Conservation (phyloP, 129 eudicot species). For the Silybum marianum region DNA sequence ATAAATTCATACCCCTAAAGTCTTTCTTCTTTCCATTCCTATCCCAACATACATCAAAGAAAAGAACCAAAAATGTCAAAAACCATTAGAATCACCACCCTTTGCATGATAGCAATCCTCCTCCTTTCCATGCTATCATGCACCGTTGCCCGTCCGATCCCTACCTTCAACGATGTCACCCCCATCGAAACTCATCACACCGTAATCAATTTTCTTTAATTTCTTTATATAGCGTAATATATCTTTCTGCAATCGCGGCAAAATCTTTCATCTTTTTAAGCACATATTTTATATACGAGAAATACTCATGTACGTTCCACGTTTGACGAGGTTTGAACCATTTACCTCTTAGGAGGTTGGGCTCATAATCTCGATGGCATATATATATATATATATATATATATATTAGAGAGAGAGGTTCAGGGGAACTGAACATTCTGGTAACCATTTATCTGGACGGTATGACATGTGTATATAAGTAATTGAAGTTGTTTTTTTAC, state of each 20-base stretch:
- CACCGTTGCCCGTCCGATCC: slow-evolving; percentile 46
- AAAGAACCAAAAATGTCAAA: slow-evolving; percentile 43
- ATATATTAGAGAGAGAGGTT: not conserved
- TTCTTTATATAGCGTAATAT: not conserved
- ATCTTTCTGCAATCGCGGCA: not conserved
- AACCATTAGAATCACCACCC: slow-evolving; percentile 36
- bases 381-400: not conserved
- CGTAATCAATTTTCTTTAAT: slow-evolving; percentile 19
- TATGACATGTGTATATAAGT: too few species aligned
- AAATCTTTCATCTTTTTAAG: not conserved
- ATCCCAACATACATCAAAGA: slow-evolving; percentile 6
- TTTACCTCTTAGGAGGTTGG: not conserved
- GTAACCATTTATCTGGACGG: too few species aligned
- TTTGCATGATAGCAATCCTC: slow-evolving; percentile 57
- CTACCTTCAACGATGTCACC: slow-evolving; percentile 47
- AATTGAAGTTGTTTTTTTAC: too few species aligned
- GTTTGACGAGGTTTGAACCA: not conserved
- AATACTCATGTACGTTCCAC: not conserved
- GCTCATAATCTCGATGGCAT: not conserved
- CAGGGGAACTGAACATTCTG: too few species aligned
- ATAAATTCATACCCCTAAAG: slow-evolving; percentile 36
- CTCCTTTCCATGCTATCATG: slow-evolving; percentile 35
- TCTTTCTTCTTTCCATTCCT: slow-evolving; percentile 17
- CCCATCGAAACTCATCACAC: slow-evolving; percentile 39
- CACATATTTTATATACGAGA: not conserved